Evolutionary conservation across 108 stramenopile species (phyloP), one percentile per base, ranked within the genome.

Genomic region (Discostella stelligeroides): DNA sequence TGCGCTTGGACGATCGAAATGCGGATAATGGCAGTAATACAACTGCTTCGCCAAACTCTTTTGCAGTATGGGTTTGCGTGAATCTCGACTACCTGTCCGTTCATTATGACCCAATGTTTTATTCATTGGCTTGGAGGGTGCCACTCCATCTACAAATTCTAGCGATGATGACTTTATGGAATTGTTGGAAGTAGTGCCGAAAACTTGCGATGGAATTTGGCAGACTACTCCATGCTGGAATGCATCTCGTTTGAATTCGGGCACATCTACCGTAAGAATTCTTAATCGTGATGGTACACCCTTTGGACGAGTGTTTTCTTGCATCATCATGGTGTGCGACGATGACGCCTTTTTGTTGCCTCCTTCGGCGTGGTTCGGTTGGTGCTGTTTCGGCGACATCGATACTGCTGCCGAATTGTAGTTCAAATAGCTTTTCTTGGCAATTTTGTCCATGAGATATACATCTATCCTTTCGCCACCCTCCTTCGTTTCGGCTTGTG

Each of bases 391-490:
- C 1, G 15, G 50, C 23, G 39, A 40, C 18, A 51, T 24, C 48
- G 47, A 28, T 28, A 47, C 40, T 9, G 45, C n/a, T 13, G 43
- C 39, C 15, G 49, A 50, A 53, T 62, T 70, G 58, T 65, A 65
- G 39, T 82, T 77, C 28, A 82, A 65, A 51, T 90, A 90, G 7
- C 80, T 46, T 63, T 88, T 88, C 38, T 75, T 70, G 17, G 86
- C 85, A n/a, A 90, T 86, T 24, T 70, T 70, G 73, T 88, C 89
- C 85, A 87, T 90, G 30, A 90, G 66, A 68, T 86, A 63, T 21
- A 77, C 76, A 55, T 88, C 85, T 20, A 77, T 20, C 42, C 54
- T 54, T 27, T 51, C 23, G 45, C 47, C 30, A 7, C 51, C 20
- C 25, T 51, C 23, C 11, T 41, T 51, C 50, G 37, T 55, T 43